Conservation (phyloP, 768 basidiomycete species). For the Tricholoma flavovirens region DNA sequence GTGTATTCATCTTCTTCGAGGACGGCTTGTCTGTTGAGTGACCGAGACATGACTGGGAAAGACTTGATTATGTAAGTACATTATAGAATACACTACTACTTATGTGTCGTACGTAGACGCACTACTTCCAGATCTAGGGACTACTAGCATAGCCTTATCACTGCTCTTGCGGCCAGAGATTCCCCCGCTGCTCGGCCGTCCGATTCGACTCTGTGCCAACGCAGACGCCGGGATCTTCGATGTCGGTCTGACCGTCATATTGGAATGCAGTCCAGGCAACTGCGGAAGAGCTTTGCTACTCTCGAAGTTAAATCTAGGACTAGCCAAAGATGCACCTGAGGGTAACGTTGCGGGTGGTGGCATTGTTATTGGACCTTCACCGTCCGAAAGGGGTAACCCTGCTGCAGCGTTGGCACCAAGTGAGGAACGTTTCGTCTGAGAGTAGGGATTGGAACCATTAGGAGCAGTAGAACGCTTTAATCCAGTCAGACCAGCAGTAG, state of each 20-base stretch:
- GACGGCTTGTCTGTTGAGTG: constrained; percentile 65
- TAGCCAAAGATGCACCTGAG: constrained; percentile 25
- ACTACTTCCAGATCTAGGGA: constrained; percentile 9
- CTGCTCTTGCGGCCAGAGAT: constrained; percentile 25
- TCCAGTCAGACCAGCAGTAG: constrained; percentile 34
- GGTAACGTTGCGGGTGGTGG: constrained; percentile 24
- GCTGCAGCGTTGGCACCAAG: constrained; percentile 42
- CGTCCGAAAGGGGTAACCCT: constrained; percentile 23
- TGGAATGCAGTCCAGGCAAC: constrained; percentile 35
- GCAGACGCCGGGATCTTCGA: constrained; percentile 34
- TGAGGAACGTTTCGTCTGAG: constrained; percentile 55
- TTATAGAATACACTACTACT: too few relatives aligned
- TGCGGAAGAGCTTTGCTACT: constrained; percentile 35
- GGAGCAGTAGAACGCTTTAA: constrained; percentile 60
- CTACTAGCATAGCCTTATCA: too few relatives aligned
- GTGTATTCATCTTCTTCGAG: constrained; percentile 96
- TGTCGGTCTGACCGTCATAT: constrained; percentile 42
- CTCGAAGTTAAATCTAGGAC: constrained; percentile 23
- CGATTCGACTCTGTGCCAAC: constrained; percentile 44
- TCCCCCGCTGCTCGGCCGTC: constrained; percentile 35
- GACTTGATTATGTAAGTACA: too few relatives aligned
- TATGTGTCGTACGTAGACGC: neutral
- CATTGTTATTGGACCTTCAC: constrained; percentile 30
- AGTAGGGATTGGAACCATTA: constrained; percentile 32
- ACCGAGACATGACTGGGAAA: constrained; percentile 33